Percentiles rank a stretch among this genome's conserved stretches.
These are phyloP conservation scores for Trametes polyzona DNA, from an alignment of 1,284 basidiomycete genomes.

Conservation along the genomic window DNA sequence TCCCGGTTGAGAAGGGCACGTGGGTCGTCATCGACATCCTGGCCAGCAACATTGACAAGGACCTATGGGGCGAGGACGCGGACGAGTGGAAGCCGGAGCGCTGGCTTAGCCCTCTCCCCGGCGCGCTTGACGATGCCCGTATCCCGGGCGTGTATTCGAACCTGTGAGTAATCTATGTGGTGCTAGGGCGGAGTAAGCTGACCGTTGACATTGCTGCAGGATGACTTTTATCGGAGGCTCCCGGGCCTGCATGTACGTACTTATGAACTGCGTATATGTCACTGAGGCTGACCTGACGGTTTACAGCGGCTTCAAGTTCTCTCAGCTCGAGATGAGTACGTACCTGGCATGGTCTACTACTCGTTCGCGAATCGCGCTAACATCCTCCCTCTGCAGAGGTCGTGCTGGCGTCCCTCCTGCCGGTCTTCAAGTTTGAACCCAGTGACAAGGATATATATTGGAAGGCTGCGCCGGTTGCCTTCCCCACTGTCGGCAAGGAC, in stretches of 20 bases:
- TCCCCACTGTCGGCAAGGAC: background rate
- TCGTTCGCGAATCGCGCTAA: too few species aligned
- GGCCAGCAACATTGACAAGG: conserved; percentile 47
- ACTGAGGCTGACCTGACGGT: too few species aligned
- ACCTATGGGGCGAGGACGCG: conserved; percentile 62
- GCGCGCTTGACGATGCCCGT: conserved; percentile 22
- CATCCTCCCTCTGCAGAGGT: background rate
- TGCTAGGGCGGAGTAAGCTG: background rate
- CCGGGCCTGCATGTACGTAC: conserved; percentile 38
- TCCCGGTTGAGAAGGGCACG: conserved; percentile 52
- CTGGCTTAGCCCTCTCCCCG: conserved; percentile 33
- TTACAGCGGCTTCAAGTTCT: too few species aligned
- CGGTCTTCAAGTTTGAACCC: background rate
- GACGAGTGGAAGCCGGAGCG: conserved; percentile 49
- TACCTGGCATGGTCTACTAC: too few species aligned
- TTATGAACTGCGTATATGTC: too few species aligned
- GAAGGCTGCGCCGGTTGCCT: background rate
- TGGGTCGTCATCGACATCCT: conserved; percentile 49
- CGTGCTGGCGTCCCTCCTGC: background rate
- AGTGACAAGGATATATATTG: background rate
- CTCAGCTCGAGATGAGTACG: conserved; percentile 42
- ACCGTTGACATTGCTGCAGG: conserved; percentile 17
- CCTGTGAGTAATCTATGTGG: conserved; percentile 19
- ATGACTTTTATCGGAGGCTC: conserved; percentile 40
- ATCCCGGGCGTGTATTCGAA: conserved; percentile 33